Base-by-base conservation (phyloP, 371 early-diverging fungal genomes). In the Syncephalastrum contaminatum region DNA sequence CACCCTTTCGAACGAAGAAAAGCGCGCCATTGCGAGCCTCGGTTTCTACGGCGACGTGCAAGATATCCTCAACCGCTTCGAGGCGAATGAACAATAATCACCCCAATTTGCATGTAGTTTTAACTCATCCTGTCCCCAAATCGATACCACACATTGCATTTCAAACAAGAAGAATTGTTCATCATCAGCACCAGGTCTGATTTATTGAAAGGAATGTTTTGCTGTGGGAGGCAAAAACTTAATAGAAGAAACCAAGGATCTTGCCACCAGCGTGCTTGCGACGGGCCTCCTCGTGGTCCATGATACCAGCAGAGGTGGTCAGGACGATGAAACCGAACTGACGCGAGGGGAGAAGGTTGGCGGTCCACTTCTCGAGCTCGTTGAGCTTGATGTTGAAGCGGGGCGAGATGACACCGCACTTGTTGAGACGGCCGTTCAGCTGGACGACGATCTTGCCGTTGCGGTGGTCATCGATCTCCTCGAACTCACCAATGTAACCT, bases 261-360 rank as follows among this genome's bases (percentile, higher is more conserved):
- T 96, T 96, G 66, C 99, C 99, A 87, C 99, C 99, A 69, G 88
- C 85, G 82, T 97, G 92, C 87, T 93, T 94, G 65, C 92, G 85
- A 85, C 99, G 93, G 62, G 98, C 97, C 84, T 98, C 98, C 75
- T 95, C 96, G 83, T 99, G 99, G 82, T 99, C 99, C 90, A 99
- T 96, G 82, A 99, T 96, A 79, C 99, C 99, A 66, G 96, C 91
- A 56, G 95, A 94, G 73, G 99, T 97, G 80, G 97, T 98, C 70
- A 95, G 66, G 67, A 92, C 85, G 47, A 99, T 82, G 88, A 87
- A 95, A 74, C 99, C 99, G 87, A 99, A 99, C 85, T 99, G 99
- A 88, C 99, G 97, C 56, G 99, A 96, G 58, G 99, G 99, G 66
- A 99, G 85, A 64, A 99, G 87, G 84, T 95, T 91, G 80, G 87